Percentiles rank a stretch among this genome's conserved stretches.
These are phyloP conservation scores for Colletotrichum sp. DNA, from an alignment of 2,329 filamentous ascomycete genomes.

Conservation along the genomic window DNA sequence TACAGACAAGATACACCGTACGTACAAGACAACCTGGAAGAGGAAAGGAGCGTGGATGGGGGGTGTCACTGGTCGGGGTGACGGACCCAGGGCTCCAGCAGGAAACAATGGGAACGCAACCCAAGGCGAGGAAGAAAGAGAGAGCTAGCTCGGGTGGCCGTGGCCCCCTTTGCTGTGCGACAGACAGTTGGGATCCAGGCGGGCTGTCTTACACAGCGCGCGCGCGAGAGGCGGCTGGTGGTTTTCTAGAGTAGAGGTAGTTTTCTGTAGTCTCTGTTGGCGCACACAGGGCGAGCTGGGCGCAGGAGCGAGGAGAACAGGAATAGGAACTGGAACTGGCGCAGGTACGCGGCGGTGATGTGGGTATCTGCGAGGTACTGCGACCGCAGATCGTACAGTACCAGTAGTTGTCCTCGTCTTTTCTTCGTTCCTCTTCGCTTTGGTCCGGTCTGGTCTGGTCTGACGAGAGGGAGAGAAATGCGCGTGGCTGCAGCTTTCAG, in stretches of 20 bases:
- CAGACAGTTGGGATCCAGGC: neutral
- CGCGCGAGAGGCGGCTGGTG: neutral
- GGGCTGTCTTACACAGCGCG: neutral
- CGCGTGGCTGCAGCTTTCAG: neutral
- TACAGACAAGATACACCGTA: neutral
- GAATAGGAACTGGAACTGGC: neutral
- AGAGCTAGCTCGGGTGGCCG: slow-evolving; percentile 1
- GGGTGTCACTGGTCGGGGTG: neutral
- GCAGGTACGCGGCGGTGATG: slow-evolving; percentile 4
- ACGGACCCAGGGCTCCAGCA: neutral
- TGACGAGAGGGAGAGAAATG: neutral
- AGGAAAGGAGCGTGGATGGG: neutral
- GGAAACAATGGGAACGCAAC: slow-evolving; percentile 6
- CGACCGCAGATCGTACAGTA: neutral
- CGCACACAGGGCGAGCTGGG: neutral
- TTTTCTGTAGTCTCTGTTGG: neutral
- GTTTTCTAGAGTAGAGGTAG: neutral
- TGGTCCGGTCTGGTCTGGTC: neutral
- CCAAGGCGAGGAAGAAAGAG: neutral
- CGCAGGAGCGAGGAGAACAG: neutral
- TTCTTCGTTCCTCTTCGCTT: neutral
- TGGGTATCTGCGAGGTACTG: neutral
- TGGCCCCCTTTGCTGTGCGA: neutral
- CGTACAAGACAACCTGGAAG: neutral
- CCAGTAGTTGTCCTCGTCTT: neutral